phyloP scores from a whole-genome alignment of 306 rosid species.

The Benincasa hispida region DNA sequence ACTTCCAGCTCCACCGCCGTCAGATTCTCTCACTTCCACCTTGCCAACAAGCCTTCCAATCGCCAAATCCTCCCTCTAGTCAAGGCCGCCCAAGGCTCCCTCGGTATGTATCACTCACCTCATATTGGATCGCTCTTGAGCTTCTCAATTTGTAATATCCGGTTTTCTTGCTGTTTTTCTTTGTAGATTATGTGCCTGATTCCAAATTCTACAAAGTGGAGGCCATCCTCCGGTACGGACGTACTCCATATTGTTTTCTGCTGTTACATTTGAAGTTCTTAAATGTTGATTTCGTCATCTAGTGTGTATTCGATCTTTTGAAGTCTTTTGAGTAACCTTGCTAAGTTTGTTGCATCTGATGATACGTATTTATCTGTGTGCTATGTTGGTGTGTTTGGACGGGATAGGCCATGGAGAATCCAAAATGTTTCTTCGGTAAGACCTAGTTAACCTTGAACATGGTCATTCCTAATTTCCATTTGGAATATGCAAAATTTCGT shows the following conservation, averaged over 20 bases:
- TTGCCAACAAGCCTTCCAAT: constrained; percentile 23
- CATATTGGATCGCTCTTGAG: neutral
- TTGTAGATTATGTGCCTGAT: constrained; percentile 47
- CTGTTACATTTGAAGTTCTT: neutral
- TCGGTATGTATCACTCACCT: constrained; percentile 19
- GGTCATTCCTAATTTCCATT: neutral
- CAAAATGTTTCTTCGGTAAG: constrained; percentile 75
- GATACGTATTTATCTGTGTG: constrained; percentile 14
- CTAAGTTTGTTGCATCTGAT: constrained; percentile 13
- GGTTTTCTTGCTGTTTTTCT: neutral
- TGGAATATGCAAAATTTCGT: neutral
- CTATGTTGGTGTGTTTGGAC: constrained; percentile 27
- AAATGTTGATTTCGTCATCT: neutral
- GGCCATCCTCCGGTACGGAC: constrained; percentile 66
- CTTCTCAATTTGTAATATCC: neutral
- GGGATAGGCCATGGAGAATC: constrained; percentile 72
- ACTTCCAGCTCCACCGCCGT: constrained; percentile 8
- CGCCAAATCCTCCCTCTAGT: constrained; percentile 32
- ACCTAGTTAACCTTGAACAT: constrained; percentile 5
- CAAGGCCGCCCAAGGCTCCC: constrained; percentile 44
- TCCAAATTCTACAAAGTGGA: constrained; percentile 81
- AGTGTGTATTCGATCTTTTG: neutral
- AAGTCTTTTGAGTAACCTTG: constrained; percentile 4
- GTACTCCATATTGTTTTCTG: neutral
- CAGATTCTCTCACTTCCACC: constrained; percentile 20